Percentiles rank a stretch among this genome's conserved stretches.
phyloP scores from a whole-genome alignment of 208 protist genomes.

The Blechomonas ayalai region DNA sequence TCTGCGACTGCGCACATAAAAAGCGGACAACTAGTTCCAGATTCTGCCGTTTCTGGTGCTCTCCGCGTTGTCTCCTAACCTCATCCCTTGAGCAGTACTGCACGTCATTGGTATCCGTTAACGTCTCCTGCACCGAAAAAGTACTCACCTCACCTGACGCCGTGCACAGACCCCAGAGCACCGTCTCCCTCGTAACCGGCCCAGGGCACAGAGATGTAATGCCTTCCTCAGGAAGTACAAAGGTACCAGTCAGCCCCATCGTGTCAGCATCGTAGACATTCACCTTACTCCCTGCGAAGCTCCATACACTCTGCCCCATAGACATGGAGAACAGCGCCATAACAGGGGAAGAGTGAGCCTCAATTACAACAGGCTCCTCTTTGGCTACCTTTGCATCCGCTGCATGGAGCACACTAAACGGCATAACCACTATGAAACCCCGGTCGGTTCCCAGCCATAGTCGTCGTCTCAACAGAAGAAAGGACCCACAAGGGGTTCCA shows the following conservation, averaged over 20 bases:
- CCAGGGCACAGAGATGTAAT: conserved; percentile 8
- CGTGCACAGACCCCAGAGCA: conserved; percentile 28
- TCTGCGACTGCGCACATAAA: too few relatives aligned
- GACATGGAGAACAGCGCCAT: conserved; percentile 26
- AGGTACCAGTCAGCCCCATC: conserved; percentile 27
- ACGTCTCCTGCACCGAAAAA: conserved; percentile 14
- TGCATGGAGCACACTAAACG: conserved; percentile 5
- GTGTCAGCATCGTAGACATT: conserved; percentile 36
- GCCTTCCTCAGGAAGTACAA: conserved; percentile 29
- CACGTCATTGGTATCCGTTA: too few relatives aligned
- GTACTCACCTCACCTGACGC: conserved; percentile 10
- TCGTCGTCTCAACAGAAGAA: conserved; percentile 7
- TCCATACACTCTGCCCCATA: conserved; percentile 40
- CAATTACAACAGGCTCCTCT: background rate
- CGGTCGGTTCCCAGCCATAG: conserved; percentile 47
- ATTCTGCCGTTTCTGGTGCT: too few relatives aligned
- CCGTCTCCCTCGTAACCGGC: conserved; percentile 7
- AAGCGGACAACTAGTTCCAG: too few relatives aligned
- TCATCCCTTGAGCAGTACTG: too few relatives aligned
- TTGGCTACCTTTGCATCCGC: background rate
- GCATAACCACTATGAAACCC: conserved; percentile 27
- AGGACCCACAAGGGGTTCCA: conserved; percentile 14
- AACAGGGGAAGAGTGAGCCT: conserved; percentile 17
- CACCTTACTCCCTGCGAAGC: conserved; percentile 21
- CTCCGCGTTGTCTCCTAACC: too few relatives aligned